phyloP scores from a whole-genome alignment of 2,329 filamentous ascomycete species.

The Stagonosporopsis chrysanthemi region DNA sequence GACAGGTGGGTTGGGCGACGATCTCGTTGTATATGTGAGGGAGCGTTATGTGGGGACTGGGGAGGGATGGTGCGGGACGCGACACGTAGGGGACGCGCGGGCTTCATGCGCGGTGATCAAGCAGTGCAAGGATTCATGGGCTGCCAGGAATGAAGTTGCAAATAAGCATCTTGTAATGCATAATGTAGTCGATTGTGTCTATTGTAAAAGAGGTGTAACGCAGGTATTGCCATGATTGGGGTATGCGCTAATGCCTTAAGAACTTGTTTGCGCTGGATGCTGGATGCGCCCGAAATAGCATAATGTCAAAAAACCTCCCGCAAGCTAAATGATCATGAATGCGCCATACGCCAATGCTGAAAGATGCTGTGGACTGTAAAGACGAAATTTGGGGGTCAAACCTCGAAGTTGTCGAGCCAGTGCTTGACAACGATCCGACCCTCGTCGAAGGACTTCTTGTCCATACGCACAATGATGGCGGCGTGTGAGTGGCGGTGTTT shows the following conservation, averaged over 20 bases:
- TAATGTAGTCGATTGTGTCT: background rate
- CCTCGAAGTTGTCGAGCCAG: conserved; percentile 77
- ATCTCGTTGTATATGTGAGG: background rate
- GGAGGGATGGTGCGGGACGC: background rate
- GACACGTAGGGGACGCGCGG: background rate
- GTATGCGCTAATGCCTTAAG: conserved; percentile 6
- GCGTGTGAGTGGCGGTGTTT: conserved; percentile 82
- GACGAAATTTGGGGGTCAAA: conserved; percentile 16
- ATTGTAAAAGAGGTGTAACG: background rate
- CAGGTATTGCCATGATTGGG: background rate
- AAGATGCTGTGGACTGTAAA: background rate
- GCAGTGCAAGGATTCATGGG: background rate
- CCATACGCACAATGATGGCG: conserved; percentile 81
- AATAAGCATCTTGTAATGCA: background rate
- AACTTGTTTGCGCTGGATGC: background rate
- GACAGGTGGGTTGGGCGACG: background rate
- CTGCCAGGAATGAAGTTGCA: background rate
- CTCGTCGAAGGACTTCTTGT: conserved; percentile 73
- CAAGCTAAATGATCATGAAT: background rate
- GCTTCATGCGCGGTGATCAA: background rate
- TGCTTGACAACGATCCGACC: conserved; percentile 80
- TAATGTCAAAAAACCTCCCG: background rate
- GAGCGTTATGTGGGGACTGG: background rate
- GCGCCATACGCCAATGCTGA: background rate
- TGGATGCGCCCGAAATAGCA: background rate